Conservation (phyloP, 2,329 filamentous ascomycete genomes). For the Geosmithia morbida region DNA sequence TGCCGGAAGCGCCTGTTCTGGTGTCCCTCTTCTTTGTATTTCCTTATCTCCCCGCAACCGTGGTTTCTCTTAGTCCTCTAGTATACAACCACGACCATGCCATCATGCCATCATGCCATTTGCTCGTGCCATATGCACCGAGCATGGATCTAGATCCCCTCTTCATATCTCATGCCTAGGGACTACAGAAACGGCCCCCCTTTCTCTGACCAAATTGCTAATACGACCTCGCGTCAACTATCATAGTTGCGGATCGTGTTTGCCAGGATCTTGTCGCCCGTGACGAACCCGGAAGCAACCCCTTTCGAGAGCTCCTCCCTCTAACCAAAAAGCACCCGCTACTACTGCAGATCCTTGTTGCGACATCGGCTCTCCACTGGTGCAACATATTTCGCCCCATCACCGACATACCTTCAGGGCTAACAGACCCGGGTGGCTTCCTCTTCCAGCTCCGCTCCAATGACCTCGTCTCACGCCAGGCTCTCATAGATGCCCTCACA, state of each 20-base stretch:
- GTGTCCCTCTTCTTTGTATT: background rate
- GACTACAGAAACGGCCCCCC: background rate
- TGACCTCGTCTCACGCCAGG: constrained; percentile 20
- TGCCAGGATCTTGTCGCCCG: constrained; percentile 39
- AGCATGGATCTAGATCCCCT: background rate
- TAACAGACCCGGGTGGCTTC: constrained; percentile 20
- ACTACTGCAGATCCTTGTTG: constrained; percentile 31
- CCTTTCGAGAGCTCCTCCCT: constrained; percentile 32
- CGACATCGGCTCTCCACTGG: constrained; percentile 33
- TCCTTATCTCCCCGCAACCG: background rate
- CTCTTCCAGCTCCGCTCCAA: constrained; percentile 20
- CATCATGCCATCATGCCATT: background rate
- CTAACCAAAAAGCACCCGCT: constrained; percentile 28
- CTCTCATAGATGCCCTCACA: constrained; percentile 29
- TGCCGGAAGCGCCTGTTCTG: background rate
- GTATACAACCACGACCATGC: background rate
- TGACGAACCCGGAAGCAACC: constrained; percentile 28
- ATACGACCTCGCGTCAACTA: constrained; percentile 3
- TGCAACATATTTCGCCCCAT: constrained; percentile 25
- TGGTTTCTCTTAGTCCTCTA: background rate
- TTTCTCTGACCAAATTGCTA: constrained; percentile 7
- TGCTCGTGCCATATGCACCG: background rate
- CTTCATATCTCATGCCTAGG: background rate
- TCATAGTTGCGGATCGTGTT: constrained; percentile 27
- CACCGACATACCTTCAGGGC: constrained; percentile 13